Evolutionary conservation across 2,329 filamentous ascomycete genomes (phyloP).

Genomic region (Phialophora macrospora): DNA sequence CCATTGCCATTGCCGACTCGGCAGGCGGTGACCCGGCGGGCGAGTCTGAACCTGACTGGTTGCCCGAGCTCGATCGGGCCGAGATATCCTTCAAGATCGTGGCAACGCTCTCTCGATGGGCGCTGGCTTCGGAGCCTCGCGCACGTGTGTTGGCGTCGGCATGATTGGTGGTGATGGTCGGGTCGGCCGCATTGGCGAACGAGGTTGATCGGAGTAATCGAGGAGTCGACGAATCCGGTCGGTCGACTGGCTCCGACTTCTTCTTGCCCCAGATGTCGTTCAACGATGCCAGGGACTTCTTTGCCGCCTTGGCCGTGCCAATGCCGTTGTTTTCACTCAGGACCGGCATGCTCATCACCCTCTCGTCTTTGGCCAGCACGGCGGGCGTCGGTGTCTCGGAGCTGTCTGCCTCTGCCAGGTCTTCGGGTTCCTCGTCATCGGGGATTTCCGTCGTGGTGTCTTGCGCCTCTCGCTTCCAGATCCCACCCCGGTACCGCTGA

Average conservation of each 20-base stretch:
- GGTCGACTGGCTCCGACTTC: slow-evolving; percentile 40
- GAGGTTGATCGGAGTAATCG: slow-evolving; percentile 65
- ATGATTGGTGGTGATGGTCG: slow-evolving; percentile 69
- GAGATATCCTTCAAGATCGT: slow-evolving; percentile 69
- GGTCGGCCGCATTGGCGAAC: slow-evolving; percentile 66
- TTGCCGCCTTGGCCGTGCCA: slow-evolving; percentile 46
- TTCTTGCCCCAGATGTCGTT: slow-evolving; percentile 33
- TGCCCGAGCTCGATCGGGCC: slow-evolving; percentile 58
- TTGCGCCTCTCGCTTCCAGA: slow-evolving; percentile 63
- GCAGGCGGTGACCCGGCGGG: slow-evolving; percentile 52
- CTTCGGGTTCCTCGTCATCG: slow-evolving; percentile 43
- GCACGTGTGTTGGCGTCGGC: slow-evolving; percentile 69
- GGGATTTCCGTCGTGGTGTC: slow-evolving; percentile 40
- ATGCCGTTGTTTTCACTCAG: slow-evolving; percentile 48
- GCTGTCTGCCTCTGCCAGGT: slow-evolving; percentile 38
- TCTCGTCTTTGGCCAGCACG: slow-evolving; percentile 40
- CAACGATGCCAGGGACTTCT: slow-evolving; percentile 37
- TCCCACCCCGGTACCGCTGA: slow-evolving; percentile 81
- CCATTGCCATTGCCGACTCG: slow-evolving; percentile 45
- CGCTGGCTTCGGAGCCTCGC: slow-evolving; percentile 59
- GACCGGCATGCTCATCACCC: slow-evolving; percentile 45
- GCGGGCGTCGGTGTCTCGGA: slow-evolving; percentile 32
- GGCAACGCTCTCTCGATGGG: slow-evolving; percentile 64
- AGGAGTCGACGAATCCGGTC: slow-evolving; percentile 45
- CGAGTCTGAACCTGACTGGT: slow-evolving; percentile 58